These are phyloP conservation scores for Acanthochlamys bracteata DNA, from an alignment of 106 monocot species.

Conservation along the genomic window DNA sequence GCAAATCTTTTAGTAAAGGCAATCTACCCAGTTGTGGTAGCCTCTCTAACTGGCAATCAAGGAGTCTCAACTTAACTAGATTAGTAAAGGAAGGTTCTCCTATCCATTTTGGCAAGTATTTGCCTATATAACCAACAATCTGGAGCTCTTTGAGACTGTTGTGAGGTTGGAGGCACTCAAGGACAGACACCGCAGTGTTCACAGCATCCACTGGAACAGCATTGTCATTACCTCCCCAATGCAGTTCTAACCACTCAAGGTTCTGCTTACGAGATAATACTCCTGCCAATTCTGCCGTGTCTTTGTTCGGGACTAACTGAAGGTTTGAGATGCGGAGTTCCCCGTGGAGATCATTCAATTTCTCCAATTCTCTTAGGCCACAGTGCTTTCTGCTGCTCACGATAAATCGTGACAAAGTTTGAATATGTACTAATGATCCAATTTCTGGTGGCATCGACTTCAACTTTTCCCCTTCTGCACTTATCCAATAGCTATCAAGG, in stretches of 20 bases:
- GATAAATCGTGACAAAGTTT: slow-evolving; percentile 11
- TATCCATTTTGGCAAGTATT: slow-evolving; percentile 20
- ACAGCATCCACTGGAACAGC: neutral
- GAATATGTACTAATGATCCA: slow-evolving; percentile 17
- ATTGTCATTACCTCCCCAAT: neutral
- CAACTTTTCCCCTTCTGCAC: neutral
- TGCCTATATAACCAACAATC: slow-evolving; percentile 17
- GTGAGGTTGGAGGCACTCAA: slow-evolving; percentile 19
- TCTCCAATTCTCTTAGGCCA: slow-evolving; percentile 11
- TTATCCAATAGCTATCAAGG: neutral
- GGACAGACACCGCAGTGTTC: slow-evolving; percentile 1
- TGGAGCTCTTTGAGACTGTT: slow-evolving; percentile 3
- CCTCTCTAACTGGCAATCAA: neutral
- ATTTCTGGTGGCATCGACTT: slow-evolving; percentile 19
- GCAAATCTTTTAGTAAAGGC: slow-evolving; percentile 12
- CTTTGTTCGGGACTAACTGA: neutral
- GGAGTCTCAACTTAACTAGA: slow-evolving; percentile 14
- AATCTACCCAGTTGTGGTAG: slow-evolving; percentile 15
- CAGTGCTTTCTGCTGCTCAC: neutral
- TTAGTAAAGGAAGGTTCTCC: neutral
- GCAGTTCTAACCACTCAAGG: neutral
- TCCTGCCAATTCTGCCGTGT: slow-evolving; percentile 5
- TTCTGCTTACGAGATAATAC: slow-evolving; percentile 9
- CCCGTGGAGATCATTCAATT: slow-evolving; percentile 4
- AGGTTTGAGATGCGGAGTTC: neutral